Percentiles rank a stretch among this genome's conserved stretches.
These are phyloP conservation scores for Puccinia hordei DNA, from an alignment of 1,284 basidiomycete genomes.

Conservation along the genomic window DNA sequence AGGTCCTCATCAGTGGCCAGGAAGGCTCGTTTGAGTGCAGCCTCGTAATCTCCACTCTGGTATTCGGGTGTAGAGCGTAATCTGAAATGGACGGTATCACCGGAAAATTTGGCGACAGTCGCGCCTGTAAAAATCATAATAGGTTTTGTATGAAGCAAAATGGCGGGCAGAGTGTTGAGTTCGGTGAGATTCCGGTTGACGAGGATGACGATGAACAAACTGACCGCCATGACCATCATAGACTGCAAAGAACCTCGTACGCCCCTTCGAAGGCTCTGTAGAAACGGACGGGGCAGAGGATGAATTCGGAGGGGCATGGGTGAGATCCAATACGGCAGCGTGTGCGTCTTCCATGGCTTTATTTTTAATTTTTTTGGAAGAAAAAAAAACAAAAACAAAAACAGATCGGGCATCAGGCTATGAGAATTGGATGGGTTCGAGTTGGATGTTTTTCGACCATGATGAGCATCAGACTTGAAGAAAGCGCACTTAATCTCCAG, in stretches of 20 bases:
- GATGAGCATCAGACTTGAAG: constrained; percentile 19
- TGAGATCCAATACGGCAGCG: constrained; percentile 69
- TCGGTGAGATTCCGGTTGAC: not conserved
- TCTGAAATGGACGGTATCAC: constrained; percentile 81
- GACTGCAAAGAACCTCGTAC: constrained; percentile 81
- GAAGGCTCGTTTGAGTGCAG: constrained; percentile 84
- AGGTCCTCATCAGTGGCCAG: constrained; percentile 93
- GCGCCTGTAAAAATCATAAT: constrained; percentile 66
- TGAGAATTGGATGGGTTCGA: constrained; percentile 17
- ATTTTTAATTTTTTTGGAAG: no score
- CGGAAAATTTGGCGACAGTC: constrained; percentile 85
- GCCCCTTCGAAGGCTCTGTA: constrained; percentile 62
- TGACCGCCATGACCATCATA: constrained; percentile 97
- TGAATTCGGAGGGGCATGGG: constrained; percentile 53
- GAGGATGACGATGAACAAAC: constrained; percentile 57
- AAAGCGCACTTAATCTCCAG: constrained; percentile 88
- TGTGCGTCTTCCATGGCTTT: constrained; percentile 99
- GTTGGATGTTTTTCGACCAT: not conserved
- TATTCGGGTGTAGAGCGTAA: constrained; percentile 76
- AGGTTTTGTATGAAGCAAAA: not conserved
- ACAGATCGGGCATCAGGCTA: constrained; percentile 36
- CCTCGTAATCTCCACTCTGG: constrained; percentile 69
- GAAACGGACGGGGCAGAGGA: constrained; percentile 60
- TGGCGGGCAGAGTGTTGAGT: not conserved
- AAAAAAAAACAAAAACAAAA: not conserved